These are phyloP conservation scores for Fraxinus americana DNA, from an alignment of 257 asterid species.

Conservation along the genomic window DNA sequence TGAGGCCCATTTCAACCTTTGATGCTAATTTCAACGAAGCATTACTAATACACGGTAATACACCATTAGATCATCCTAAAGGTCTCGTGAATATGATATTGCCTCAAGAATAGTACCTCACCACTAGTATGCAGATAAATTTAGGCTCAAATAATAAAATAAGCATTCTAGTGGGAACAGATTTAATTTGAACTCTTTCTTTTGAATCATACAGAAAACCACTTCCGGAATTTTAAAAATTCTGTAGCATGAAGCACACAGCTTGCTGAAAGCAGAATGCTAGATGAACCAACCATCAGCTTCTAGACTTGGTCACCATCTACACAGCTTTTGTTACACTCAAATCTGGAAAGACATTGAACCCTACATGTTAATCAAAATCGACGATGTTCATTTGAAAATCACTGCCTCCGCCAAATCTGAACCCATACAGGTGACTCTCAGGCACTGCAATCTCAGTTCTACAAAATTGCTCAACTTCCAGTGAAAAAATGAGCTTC, in stretches of 20 bases:
- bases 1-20: background rate
- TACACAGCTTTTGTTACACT: background rate
- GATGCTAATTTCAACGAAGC: background rate
- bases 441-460: background rate
- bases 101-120: conserved; percentile 22
- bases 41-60: background rate
- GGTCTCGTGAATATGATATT: background rate
- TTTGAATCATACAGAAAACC: background rate
- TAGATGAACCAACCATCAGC: background rate
- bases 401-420: background rate
- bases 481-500: background rate
- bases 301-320: background rate
- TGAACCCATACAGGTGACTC: background rate
- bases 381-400: background rate
- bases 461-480: background rate
- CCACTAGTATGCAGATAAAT: background rate
- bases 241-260: no score
- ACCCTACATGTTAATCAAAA: background rate
- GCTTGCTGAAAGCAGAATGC: background rate
- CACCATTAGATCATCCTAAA: conserved; percentile 9
- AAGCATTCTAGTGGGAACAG: background rate
- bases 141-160: background rate
- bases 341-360: background rate
- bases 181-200: background rate
- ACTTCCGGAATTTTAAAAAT: background rate